phyloP scores from a whole-genome alignment of 305 asterid species.

The Solanum hybrid region DNA sequence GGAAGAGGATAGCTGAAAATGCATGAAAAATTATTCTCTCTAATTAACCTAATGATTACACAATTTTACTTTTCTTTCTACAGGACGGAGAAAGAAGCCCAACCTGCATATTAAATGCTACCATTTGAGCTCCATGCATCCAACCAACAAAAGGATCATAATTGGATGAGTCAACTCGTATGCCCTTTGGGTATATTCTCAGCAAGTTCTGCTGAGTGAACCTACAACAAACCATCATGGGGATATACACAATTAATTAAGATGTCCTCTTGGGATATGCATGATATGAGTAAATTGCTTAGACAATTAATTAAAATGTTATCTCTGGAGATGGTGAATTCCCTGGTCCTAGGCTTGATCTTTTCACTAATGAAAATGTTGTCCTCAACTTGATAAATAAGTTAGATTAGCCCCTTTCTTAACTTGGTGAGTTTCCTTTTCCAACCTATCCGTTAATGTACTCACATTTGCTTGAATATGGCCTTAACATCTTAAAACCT shows the following conservation, averaged over 20 bases:
- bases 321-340: neutral
- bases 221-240: slow-evolving; percentile 29
- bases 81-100: slow-evolving; percentile 7
- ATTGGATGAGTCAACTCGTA: slow-evolving; percentile 69
- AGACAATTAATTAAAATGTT: neutral
- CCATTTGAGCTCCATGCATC: slow-evolving; percentile 92
- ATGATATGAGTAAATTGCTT: neutral
- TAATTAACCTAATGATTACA: neutral
- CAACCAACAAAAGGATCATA: slow-evolving; percentile 79
- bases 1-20: neutral
- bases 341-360: neutral
- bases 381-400: neutral
- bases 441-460: neutral
- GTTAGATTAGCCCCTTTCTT: neutral
- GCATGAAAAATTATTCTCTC: neutral
- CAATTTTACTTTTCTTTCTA: neutral
- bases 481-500: neutral
- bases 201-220: slow-evolving; percentile 65
- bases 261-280: neutral
- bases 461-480: neutral
- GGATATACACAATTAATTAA: neutral
- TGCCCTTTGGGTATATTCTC: slow-evolving; percentile 75
- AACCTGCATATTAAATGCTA: slow-evolving; percentile 86
- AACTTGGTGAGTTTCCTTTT: neutral
- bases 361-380: neutral